Evolutionary conservation across 371 early-diverging fungal genomes (phyloP).

Genomic region (Choanephora cucurbitarum): DNA sequence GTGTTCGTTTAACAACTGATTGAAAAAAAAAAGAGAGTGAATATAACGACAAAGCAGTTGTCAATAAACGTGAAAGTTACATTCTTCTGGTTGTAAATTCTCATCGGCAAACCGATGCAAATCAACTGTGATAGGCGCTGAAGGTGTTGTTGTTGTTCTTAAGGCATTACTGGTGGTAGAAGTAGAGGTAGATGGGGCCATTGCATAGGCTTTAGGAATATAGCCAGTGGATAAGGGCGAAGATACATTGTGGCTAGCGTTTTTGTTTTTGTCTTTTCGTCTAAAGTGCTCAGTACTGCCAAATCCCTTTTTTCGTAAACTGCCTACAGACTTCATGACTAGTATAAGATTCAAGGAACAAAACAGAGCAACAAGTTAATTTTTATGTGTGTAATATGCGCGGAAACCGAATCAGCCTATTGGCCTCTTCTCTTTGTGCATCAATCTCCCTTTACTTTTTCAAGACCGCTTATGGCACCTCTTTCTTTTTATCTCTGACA

Average conservation of each 20-base stretch:
- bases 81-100: constrained; percentile 46
- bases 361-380: no score
- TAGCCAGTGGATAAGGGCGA: constrained; percentile 3
- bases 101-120: constrained; percentile 52
- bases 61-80: constrained; percentile 19
- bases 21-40: neutral
- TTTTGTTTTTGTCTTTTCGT: constrained; percentile 19
- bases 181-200: neutral
- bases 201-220: constrained; percentile 1
- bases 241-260: neutral
- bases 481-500: no score
- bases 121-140: constrained; percentile 40
- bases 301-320: constrained; percentile 23
- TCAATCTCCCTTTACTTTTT: no score
- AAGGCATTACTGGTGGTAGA: neutral
- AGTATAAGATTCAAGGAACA: no score
- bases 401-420: no score
- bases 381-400: no score
- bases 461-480: no score
- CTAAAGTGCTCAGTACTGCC: constrained; percentile 22
- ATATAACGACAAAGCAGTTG: neutral
- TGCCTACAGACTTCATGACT: constrained; percentile 22
- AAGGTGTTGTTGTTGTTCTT: neutral
- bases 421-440: no score
- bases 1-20: constrained; percentile 53